A percentile compares a stretch with the other conserved stretches of the same genome.
Evolutionary conservation across 495 filamentous ascomycete species (phyloP).

Genomic region (Pyrenula massariospora): DNA sequence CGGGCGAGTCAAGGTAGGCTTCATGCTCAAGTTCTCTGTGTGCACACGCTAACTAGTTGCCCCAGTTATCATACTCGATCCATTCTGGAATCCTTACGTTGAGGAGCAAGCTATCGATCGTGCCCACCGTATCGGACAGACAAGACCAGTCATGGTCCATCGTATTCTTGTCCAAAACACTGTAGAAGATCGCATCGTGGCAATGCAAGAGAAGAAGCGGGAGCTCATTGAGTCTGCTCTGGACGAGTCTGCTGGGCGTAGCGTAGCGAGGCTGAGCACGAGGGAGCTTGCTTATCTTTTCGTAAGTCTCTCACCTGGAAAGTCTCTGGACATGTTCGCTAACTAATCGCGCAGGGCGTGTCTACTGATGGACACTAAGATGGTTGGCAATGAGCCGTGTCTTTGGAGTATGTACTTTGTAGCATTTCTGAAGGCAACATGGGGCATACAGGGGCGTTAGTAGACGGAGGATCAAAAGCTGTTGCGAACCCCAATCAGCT

Average conservation of each 20-base stretch:
- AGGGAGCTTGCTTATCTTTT: slow-evolving; percentile 64
- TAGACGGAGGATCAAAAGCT: too few relatives aligned
- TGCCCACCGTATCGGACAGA: slow-evolving; percentile 83
- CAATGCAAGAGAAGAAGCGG: slow-evolving; percentile 75
- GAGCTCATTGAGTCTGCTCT: slow-evolving; percentile 69
- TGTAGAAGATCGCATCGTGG: slow-evolving; percentile 82
- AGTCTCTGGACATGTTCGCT: too few relatives aligned
- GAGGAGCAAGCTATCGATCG: slow-evolving; percentile 94
- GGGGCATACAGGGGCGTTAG: too few relatives aligned
- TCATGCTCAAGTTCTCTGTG: background rate
- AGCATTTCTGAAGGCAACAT: too few relatives aligned
- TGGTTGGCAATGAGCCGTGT: too few relatives aligned
- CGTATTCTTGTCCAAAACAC: slow-evolving; percentile 66
- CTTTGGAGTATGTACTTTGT: too few relatives aligned
- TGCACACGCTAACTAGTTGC: background rate
- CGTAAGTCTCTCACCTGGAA: slow-evolving; percentile 32
- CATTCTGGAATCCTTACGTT: slow-evolving; percentile 37
- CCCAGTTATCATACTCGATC: background rate
- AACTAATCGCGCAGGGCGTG: background rate
- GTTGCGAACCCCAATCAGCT: too few relatives aligned
- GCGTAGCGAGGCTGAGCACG: slow-evolving; percentile 47
- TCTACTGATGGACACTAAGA: background rate
- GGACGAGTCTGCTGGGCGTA: slow-evolving; percentile 62
- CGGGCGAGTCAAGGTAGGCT: slow-evolving; percentile 41
- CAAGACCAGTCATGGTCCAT: slow-evolving; percentile 62